These are phyloP conservation scores for Lippia alba DNA, from an alignment of 305 asterid species.

Conservation along the genomic window DNA sequence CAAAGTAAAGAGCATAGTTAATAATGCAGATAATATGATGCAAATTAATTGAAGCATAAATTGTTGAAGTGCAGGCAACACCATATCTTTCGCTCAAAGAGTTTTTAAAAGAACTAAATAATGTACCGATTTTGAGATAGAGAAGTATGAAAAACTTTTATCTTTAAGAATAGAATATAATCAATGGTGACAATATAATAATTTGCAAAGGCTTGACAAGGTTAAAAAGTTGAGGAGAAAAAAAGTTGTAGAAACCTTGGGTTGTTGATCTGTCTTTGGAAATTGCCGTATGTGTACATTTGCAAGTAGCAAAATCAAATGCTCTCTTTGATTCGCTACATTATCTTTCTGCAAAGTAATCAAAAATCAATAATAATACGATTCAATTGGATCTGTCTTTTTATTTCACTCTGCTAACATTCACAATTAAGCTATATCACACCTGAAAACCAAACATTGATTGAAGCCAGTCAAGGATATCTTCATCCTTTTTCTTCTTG, in stretches of 20 bases:
- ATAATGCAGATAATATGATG: no score
- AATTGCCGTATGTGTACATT: constrained; percentile 96
- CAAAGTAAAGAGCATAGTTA: no score
- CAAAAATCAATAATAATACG: constrained; percentile 31
- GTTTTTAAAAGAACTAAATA: no score
- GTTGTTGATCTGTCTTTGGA: constrained; percentile 98
- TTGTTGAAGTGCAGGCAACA: no score
- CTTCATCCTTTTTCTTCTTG: constrained; percentile 98
- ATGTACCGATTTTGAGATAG: no score
- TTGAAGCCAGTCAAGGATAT: constrained; percentile 99
- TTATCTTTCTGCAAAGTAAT: constrained; percentile 80
- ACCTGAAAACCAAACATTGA: constrained; percentile 99
- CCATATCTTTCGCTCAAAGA: no score
- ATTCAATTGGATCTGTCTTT: not conserved
- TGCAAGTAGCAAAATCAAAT: constrained; percentile 94
- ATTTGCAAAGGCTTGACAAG: not conserved
- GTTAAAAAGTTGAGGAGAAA: not conserved
- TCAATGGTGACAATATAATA: not conserved
- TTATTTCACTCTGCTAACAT: not conserved
- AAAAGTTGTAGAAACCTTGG: constrained; percentile 64
- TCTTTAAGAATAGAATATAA: not conserved
- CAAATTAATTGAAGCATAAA: no score
- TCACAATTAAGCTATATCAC: constrained; percentile 22
- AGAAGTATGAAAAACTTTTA: no score
- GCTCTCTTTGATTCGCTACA: constrained; percentile 97